Evolutionary conservation across 129 eudicot species (phyloP).

Genomic region (Escallonia rubra): DNA sequence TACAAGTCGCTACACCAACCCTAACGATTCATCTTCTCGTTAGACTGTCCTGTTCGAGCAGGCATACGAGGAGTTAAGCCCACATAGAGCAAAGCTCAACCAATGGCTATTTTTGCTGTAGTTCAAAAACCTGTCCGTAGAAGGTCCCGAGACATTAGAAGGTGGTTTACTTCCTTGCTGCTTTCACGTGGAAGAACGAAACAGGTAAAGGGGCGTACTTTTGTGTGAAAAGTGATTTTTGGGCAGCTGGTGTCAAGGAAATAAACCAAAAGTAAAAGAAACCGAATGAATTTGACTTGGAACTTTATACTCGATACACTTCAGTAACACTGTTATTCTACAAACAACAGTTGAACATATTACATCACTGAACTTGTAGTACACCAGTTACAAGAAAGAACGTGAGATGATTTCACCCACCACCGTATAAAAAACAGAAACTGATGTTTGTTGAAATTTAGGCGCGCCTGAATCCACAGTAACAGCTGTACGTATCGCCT

Average conservation of each 20-base stretch:
- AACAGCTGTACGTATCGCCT: conserved; percentile 4
- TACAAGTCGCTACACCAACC: too few relatives aligned
- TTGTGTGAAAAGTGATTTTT: neutral
- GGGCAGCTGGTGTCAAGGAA: neutral
- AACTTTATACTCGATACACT: conserved; percentile 35
- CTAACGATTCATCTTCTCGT: too few relatives aligned
- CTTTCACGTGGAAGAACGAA: too few relatives aligned
- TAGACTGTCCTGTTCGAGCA: too few relatives aligned
- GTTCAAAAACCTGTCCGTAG: too few relatives aligned
- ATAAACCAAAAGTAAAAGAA: neutral
- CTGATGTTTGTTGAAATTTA: conserved; percentile 16
- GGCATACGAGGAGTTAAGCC: too few relatives aligned
- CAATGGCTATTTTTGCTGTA: too few relatives aligned
- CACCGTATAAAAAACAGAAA: conserved; percentile 13
- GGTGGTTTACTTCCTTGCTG: too few relatives aligned
- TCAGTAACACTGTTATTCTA: conserved; percentile 40
- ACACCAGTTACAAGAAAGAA: conserved; percentile 19
- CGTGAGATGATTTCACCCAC: conserved; percentile 40
- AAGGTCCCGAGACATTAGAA: too few relatives aligned
- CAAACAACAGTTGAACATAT: conserved; percentile 26
- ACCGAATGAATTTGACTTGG: conserved; percentile 16
- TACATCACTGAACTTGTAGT: conserved; percentile 12
- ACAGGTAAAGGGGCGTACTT: too few relatives aligned
- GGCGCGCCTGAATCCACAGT: conserved; percentile 20
- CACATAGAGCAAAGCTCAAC: too few relatives aligned